Conservation (phyloP, 805 yeast species). For the Yamadazyma tumulicola region DNA sequence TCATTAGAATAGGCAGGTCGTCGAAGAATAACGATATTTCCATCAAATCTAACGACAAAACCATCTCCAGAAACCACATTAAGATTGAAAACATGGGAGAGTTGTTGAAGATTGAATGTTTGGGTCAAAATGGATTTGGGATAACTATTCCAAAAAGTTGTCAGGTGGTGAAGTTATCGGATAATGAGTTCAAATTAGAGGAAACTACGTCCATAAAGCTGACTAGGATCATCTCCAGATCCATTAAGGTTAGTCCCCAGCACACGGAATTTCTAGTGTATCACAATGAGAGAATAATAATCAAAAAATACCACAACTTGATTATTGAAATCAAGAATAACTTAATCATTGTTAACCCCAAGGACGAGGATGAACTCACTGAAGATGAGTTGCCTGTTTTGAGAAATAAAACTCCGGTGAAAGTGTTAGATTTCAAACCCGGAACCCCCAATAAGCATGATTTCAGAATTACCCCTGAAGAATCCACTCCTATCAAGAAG, state of each 20-base stretch:
- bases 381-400: slow-evolving; percentile 40
- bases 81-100: slow-evolving; percentile 33
- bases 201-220: slow-evolving; percentile 8
- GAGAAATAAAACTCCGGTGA: neutral
- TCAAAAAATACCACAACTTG: slow-evolving; percentile 63
- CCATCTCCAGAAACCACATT: slow-evolving; percentile 67
- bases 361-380: slow-evolving; percentile 42
- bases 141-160: slow-evolving; percentile 58
- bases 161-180: slow-evolving; percentile 20
- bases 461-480: slow-evolving; percentile 17
- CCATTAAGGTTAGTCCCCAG: slow-evolving; percentile 38
- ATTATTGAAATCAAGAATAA: slow-evolving; percentile 72
- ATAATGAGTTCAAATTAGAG: slow-evolving; percentile 19
- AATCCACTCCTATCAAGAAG: slow-evolving; percentile 16
- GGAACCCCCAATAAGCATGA: slow-evolving; percentile 14
- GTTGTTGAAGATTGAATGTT: slow-evolving; percentile 57
- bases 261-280: slow-evolving; percentile 56
- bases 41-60: slow-evolving; percentile 47
- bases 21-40: slow-evolving; percentile 53
- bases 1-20: slow-evolving; percentile 63
- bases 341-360: slow-evolving; percentile 48
- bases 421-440: slow-evolving; percentile 2
- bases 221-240: slow-evolving; percentile 17
- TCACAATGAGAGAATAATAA: slow-evolving; percentile 57
- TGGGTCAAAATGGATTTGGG: slow-evolving; percentile 79